A percentile compares a stretch with the other conserved stretches of the same genome.
These are phyloP conservation scores for Lithocarpus polystachyus DNA, from an alignment of 306 rosid species.

Conservation along the genomic window DNA sequence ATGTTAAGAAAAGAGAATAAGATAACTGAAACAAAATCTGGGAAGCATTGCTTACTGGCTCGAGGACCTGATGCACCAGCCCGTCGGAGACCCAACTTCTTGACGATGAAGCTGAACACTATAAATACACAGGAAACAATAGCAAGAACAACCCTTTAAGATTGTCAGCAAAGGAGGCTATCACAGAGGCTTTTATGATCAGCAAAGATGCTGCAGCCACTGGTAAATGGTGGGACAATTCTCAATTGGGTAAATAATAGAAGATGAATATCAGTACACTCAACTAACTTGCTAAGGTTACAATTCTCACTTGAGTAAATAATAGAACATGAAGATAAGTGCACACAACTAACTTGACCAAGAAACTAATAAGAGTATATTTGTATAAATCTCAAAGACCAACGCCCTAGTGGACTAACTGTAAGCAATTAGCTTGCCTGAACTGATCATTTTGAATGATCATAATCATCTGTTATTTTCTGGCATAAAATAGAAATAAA, in stretches of 20 bases:
- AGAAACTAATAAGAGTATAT: background rate
- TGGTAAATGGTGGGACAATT: background rate
- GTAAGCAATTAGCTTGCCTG: background rate
- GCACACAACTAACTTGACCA: no score
- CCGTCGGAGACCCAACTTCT: conserved; percentile 76
- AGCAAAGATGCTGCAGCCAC: background rate
- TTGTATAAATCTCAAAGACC: background rate
- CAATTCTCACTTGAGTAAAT: no score
- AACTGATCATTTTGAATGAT: background rate
- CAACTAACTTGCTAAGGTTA: no score
- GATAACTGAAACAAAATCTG: background rate
- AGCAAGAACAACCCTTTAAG: conserved; percentile 65
- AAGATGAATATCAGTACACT: no score
- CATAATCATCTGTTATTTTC: background rate
- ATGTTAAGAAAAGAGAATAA: background rate
- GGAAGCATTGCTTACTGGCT: conserved; percentile 38
- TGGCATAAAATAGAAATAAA: no score
- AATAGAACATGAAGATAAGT: no score
- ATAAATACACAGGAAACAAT: conserved; percentile 70
- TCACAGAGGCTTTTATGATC: background rate
- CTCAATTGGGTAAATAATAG: no score
- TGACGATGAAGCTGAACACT: conserved; percentile 81
- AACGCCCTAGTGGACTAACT: background rate
- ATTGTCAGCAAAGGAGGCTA: conserved; percentile 23
- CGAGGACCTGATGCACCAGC: conserved; percentile 57